Evolutionary conservation across 306 rosid genomes (phyloP), one percentile per base, ranked within the genome.

Genomic region (Sophora flavescens): DNA sequence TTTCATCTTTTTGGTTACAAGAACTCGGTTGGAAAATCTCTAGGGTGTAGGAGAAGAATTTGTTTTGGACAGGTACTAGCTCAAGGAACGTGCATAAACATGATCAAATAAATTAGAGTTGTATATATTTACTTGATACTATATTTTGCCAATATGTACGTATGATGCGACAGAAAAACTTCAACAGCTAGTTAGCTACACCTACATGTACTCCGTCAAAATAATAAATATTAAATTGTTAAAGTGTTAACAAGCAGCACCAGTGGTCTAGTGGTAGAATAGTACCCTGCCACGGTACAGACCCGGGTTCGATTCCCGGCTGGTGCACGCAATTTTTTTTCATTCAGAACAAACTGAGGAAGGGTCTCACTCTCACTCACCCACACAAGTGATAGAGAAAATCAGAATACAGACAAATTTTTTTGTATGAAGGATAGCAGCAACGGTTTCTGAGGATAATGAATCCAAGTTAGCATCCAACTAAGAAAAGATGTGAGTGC

Each of bases 251-350:
- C 52, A 45, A 66, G n/a, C 14, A 71, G 90, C 91, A 88, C 96
- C 96, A 91, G 94, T 88, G 97, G 96, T 91, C 96, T 90, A 88
- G 96, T 90, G 96, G 96, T 90, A 90, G 97, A 88, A 88, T 93
- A 90, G 93, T 88, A 85, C 91, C 91, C 93, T 90, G 88, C 81
- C 87, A 84, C 82, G 83, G 87, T 84, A 87, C 87, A 84, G 85
- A 84, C 90, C 82, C 78, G 88, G 95, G 93, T 89, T 78, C 82
- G 78, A 78, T 78, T 78, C 82, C 81, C 78, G 83, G 83, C 83
- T 79, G 83, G 78, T 79, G 83, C 83, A 69, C 10, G 0, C 8
- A 22, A 22, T 41, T 18, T 18, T 26, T 0, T 14, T 8, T 26
- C 1, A 3, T n/a, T 16, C 6, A 5, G 18, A 61, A 50, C 5